These are phyloP conservation scores for Zarea fungicola DNA, from an alignment of 2,329 filamentous ascomycete genomes.

Conservation along the genomic window DNA sequence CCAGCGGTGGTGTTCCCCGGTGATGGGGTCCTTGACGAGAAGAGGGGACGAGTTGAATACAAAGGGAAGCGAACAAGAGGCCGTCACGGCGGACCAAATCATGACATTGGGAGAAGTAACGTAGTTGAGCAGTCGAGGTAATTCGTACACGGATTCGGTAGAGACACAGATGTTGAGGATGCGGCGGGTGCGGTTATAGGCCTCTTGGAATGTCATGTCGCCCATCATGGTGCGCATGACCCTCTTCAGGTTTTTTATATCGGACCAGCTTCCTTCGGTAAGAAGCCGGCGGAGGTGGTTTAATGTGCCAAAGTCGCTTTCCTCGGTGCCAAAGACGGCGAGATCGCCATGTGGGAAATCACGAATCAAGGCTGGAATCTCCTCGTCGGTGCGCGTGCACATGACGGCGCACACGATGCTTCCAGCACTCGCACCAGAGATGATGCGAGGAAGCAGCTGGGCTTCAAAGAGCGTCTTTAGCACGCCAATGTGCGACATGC, in stretches of 20 bases:
- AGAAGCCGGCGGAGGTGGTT: constrained; percentile 67
- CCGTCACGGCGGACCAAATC: constrained; percentile 95
- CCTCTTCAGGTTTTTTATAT: constrained; percentile 72
- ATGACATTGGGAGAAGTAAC: constrained; percentile 90
- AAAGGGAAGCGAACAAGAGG: constrained; percentile 86
- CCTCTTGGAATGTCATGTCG: constrained; percentile 91
- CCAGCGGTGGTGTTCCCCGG: constrained; percentile 74
- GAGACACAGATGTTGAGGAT: constrained; percentile 95
- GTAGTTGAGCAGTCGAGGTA: constrained; percentile 85
- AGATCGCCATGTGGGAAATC: constrained; percentile 76
- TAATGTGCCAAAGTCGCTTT: constrained; percentile 55
- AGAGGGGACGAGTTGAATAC: constrained; percentile 76
- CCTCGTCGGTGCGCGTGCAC: constrained; percentile 71
- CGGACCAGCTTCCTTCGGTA: constrained; percentile 78
- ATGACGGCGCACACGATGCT: constrained; percentile 80
- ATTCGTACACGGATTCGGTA: constrained; percentile 78
- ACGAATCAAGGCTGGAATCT: constrained; percentile 64
- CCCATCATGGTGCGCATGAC: constrained; percentile 79
- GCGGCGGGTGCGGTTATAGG: constrained; percentile 87
- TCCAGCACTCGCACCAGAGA: constrained; percentile 81
- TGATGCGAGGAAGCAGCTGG: constrained; percentile 73
- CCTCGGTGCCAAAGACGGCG: constrained; percentile 67
- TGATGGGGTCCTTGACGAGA: constrained; percentile 78
- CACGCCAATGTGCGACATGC: constrained; percentile 88
- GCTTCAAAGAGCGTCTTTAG: constrained; percentile 74